Evolutionary conservation across 805 yeast species (phyloP).

Genomic region (Candida chilensis): DNA sequence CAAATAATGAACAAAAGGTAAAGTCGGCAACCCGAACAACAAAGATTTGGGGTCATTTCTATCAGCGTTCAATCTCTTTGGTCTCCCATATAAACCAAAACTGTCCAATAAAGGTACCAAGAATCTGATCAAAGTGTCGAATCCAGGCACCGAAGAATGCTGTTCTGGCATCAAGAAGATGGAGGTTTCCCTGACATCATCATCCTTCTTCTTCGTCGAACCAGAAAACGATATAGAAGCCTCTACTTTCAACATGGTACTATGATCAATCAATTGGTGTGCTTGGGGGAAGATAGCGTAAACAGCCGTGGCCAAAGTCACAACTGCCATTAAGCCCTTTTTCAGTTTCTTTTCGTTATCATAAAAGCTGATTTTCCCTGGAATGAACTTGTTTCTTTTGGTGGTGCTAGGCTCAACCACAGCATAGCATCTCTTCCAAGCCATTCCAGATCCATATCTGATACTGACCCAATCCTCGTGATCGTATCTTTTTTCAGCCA

Average conservation of each 20-base stretch:
- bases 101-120: conserved; percentile 29
- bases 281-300: conserved; percentile 92
- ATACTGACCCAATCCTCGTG: conserved; percentile 95
- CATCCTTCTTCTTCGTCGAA: conserved; percentile 25
- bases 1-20: conserved; percentile 33
- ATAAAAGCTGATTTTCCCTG: conserved; percentile 72
- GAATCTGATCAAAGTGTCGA: conserved; percentile 36
- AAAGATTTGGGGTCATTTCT: conserved; percentile 28
- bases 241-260: conserved; percentile 84
- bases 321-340: conserved; percentile 67
- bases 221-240: conserved; percentile 61
- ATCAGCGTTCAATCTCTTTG: conserved; percentile 30
- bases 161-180: conserved; percentile 34
- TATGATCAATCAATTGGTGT: conserved; percentile 69
- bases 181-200: conserved; percentile 32
- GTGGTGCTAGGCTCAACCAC: conserved; percentile 67
- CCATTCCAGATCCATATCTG: conserved; percentile 95
- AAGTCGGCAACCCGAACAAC: conserved; percentile 33
- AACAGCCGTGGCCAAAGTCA: conserved; percentile 58
- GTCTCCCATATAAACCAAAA: conserved; percentile 37
- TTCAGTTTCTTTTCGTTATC: conserved; percentile 73
- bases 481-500: conserved; percentile 76
- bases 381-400: conserved; percentile 34
- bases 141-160: conserved; percentile 37
- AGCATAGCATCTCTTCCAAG: conserved; percentile 92